These are phyloP conservation scores for Phytophthora fragariaefolia DNA, from an alignment of 352 stramenopile species.

Conservation along the genomic window DNA sequence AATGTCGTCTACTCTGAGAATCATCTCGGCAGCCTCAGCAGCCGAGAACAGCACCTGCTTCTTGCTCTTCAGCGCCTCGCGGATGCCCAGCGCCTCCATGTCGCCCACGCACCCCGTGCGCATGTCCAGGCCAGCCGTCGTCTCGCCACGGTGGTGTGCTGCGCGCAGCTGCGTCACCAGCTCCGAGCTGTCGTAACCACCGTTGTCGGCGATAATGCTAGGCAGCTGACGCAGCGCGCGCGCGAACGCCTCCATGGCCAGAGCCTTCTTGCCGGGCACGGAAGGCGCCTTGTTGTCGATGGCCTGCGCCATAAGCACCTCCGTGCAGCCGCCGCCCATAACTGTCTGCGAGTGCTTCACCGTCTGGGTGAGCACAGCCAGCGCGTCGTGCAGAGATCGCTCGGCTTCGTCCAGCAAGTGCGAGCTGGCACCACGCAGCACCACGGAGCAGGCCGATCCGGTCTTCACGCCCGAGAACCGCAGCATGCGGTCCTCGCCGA, in stretches of 20 bases:
- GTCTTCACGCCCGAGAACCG: conserved; percentile 98
- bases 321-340: conserved; percentile 97
- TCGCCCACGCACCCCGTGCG: conserved; percentile 94
- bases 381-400: conserved; percentile 98
- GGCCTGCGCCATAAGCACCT: conserved; percentile 96
- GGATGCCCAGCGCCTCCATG: conserved; percentile 98
- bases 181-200: conserved; percentile 98
- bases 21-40: conserved; percentile 99
- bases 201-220: conserved; percentile 99
- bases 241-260: conserved; percentile 98
- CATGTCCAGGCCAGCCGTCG: conserved; percentile 97
- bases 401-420: conserved; percentile 99
- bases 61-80: conserved; percentile 97
- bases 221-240: conserved; percentile 96
- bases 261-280: conserved; percentile 97
- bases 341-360: conserved; percentile 97
- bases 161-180: conserved; percentile 96
- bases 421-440: conserved; percentile 93
- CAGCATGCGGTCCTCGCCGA: conserved; percentile 98
- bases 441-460: conserved; percentile 94
- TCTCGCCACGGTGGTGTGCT: conserved; percentile 92
- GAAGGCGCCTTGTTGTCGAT: conserved; percentile 92
- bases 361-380: conserved; percentile 97
- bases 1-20: conserved; percentile 99
- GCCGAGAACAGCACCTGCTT: conserved; percentile 97